phyloP scores from a whole-genome alignment of 2,329 filamentous ascomycete species.

The Trichoderma sp. region DNA sequence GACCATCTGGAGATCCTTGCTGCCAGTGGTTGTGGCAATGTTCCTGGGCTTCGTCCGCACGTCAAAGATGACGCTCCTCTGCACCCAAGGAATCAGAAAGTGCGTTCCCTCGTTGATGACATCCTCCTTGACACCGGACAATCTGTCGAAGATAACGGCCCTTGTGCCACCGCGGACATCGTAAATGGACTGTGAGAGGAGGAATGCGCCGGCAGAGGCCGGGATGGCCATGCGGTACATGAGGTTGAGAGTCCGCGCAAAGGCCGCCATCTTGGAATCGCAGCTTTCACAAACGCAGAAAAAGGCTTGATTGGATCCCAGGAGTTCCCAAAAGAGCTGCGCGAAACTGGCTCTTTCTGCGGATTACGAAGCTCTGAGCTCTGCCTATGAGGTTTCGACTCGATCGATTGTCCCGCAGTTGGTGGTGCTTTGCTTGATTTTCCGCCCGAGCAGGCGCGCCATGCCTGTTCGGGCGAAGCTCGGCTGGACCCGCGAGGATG shows the following conservation, averaged over 20 bases:
- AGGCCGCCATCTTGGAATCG: conserved; percentile 53
- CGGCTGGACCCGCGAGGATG: conserved; percentile 39
- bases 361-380: conserved; percentile 18
- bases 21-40: conserved; percentile 95
- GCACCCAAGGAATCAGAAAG: conserved; percentile 94
- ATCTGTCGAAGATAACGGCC: conserved; percentile 96
- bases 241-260: conserved; percentile 61
- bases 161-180: conserved; percentile 94
- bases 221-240: conserved; percentile 75
- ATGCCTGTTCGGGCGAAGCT: conserved; percentile 43
- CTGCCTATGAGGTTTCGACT: conserved; percentile 2
- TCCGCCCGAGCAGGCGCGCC: conserved; percentile 35
- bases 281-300: neutral
- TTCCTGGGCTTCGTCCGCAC: conserved; percentile 97
- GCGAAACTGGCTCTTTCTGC: neutral
- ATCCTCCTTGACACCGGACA: conserved; percentile 88
- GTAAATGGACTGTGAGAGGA: conserved; percentile 84
- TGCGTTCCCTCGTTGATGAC: conserved; percentile 97
- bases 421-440: conserved; percentile 31
- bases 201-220: conserved; percentile 66
- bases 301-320: neutral
- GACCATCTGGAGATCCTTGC: conserved; percentile 99
- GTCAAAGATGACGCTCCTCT: conserved; percentile 93
- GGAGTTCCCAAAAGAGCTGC: neutral
- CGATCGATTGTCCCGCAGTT: conserved; percentile 24